phyloP scores from a whole-genome alignment of 306 rosid genomes.

The Trichosanthes truncata region DNA sequence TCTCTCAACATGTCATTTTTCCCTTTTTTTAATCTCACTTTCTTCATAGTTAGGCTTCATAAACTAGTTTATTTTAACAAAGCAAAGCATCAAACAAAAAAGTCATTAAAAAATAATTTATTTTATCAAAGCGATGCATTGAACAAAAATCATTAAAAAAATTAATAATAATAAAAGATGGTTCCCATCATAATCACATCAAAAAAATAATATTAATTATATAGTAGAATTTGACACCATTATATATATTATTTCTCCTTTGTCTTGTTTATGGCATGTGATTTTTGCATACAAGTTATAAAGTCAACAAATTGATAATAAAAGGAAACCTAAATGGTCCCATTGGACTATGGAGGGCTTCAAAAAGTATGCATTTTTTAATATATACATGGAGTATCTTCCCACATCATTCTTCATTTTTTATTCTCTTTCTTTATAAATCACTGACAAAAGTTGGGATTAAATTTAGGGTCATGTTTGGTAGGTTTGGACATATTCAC shows the following conservation, averaged over 20 bases:
- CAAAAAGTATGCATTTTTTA: neutral
- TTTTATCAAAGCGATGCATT: neutral
- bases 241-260: neutral
- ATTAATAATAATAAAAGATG: neutral
- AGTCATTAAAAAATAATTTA: neutral
- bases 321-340: neutral
- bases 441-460: neutral
- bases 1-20: too few species aligned
- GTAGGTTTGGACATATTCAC: neutral
- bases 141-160: neutral
- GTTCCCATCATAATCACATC: neutral
- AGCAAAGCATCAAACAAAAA: neutral
- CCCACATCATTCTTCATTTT: neutral
- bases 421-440: neutral
- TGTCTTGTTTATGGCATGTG: neutral
- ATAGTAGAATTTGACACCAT: neutral
- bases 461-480: neutral
- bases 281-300: neutral
- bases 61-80: neutral
- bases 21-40: neutral
- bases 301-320: slow-evolving; percentile 2
- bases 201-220: neutral
- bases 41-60: neutral
- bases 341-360: neutral
- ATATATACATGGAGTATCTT: neutral